A percentile compares a stretch with the other conserved stretches of the same genome.
These are phyloP conservation scores for Bacidia rubella DNA, from an alignment of 495 filamentous ascomycete species.

Conservation along the genomic window DNA sequence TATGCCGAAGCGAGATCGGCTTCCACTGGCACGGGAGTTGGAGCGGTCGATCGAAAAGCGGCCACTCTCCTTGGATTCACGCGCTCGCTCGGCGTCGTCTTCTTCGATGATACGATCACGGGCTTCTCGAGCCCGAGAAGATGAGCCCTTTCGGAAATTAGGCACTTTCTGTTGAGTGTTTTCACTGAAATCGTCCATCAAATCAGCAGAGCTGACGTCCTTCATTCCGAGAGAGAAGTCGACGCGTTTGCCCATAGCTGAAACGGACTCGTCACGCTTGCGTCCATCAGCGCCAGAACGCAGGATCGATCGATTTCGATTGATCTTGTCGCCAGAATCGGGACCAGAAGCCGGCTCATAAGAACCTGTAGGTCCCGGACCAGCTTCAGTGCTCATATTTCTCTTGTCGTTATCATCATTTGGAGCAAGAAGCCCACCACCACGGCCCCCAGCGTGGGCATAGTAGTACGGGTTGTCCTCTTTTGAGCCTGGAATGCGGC, in stretches of 20 bases:
- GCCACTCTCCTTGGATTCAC: slow-evolving; percentile 5
- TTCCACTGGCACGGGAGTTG: slow-evolving; percentile 12
- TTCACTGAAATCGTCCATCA: slow-evolving; percentile 58
- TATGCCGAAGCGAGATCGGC: slow-evolving; percentile 8
- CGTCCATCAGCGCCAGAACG: slow-evolving; percentile 35
- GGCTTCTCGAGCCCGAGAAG: slow-evolving; percentile 29
- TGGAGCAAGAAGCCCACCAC: not conserved
- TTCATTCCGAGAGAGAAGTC: slow-evolving; percentile 66
- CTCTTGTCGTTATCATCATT: slow-evolving; percentile 5
- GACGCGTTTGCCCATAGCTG: slow-evolving; percentile 46
- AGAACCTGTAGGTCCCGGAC: slow-evolving; percentile 6
- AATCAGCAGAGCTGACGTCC: slow-evolving; percentile 42
- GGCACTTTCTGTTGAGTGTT: slow-evolving; percentile 30
- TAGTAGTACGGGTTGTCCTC: slow-evolving; percentile 48
- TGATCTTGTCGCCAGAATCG: slow-evolving; percentile 16
- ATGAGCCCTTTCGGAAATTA: slow-evolving; percentile 23
- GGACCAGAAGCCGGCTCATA: not conserved
- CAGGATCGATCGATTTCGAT: slow-evolving; percentile 37
- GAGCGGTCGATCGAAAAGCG: slow-evolving; percentile 10
- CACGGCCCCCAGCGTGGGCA: slow-evolving; percentile 23
- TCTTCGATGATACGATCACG: slow-evolving; percentile 33
- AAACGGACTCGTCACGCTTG: slow-evolving; percentile 39
- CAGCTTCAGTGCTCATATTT: slow-evolving; percentile 2
- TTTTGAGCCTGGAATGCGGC: slow-evolving; percentile 55
- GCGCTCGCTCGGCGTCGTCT: slow-evolving; percentile 20